phyloP scores from a whole-genome alignment of 495 filamentous ascomycete species.

The Parathielavia hyrcaniae region DNA sequence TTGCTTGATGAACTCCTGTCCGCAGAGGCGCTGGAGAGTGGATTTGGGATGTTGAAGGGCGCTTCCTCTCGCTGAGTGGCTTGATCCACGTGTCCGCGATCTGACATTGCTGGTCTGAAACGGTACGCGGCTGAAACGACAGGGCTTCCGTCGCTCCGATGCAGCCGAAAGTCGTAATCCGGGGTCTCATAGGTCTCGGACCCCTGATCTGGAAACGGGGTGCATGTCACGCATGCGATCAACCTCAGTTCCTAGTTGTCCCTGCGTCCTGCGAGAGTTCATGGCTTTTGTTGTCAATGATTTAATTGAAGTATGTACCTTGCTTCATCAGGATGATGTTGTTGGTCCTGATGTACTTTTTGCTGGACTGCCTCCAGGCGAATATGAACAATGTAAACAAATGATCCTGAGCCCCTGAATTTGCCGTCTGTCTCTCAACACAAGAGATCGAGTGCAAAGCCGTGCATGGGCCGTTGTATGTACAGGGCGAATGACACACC shows the following conservation, averaged over 20 bases:
- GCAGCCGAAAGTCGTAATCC: too few species aligned
- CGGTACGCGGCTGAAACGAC: slow-evolving; percentile 3
- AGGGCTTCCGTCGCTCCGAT: background rate
- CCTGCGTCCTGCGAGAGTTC: too few species aligned
- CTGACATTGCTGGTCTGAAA: slow-evolving; percentile 4
- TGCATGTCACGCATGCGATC: too few species aligned
- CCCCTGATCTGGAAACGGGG: too few species aligned
- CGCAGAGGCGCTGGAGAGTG: background rate
- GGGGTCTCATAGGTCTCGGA: too few species aligned
- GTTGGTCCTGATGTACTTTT: background rate
- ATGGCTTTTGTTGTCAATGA: background rate
- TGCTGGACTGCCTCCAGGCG: background rate
- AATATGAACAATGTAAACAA: background rate
- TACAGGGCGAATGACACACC: slow-evolving; percentile 4
- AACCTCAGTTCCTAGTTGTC: too few species aligned
- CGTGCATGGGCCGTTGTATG: background rate
- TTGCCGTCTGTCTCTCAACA: background rate
- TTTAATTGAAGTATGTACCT: background rate
- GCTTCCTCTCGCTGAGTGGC: background rate
- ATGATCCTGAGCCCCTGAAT: background rate
- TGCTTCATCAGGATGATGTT: background rate
- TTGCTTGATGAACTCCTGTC: too few species aligned
- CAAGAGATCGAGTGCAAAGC: background rate
- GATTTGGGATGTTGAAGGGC: background rate
- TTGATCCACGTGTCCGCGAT: background rate